A percentile compares a stretch with the other conserved stretches of the same genome.
phyloP scores from a whole-genome alignment of 441 rosid genomes.

The Aquilaria agallochum region DNA sequence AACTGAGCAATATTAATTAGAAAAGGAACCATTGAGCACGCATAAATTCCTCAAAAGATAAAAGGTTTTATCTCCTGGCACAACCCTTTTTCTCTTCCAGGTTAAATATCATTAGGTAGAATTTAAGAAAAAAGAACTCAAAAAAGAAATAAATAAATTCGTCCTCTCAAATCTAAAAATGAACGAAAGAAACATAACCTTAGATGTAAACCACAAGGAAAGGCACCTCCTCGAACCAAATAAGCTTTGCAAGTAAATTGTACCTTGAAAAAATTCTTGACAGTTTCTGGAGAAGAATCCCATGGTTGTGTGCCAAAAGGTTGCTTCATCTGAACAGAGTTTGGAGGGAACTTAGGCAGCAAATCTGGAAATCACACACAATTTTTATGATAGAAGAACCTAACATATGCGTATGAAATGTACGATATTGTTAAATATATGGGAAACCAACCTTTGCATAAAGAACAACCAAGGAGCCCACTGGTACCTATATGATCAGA shows the following conservation, averaged over 20 bases:
- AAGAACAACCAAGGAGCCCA: conserved; percentile 51
- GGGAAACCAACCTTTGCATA: conserved; percentile 72
- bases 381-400: conserved; percentile 6
- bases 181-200: too few species aligned
- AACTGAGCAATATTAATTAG: too few species aligned
- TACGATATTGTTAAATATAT: conserved; percentile 9
- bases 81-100: too few species aligned
- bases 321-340: conserved; percentile 72
- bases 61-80: too few species aligned
- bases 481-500: conserved; percentile 59
- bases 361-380: conserved; percentile 48
- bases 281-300: conserved; percentile 73
- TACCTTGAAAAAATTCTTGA: conserved; percentile 95
- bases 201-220: too few species aligned
- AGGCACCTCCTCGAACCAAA: too few species aligned
- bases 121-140: too few species aligned
- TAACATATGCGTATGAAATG: conserved; percentile 5
- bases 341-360: conserved; percentile 86
- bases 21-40: too few species aligned
- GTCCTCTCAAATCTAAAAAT: too few species aligned
- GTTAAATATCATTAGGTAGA: too few species aligned
- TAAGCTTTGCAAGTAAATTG: background rate
- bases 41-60: too few species aligned
- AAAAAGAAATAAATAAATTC: too few species aligned
- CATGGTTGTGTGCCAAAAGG: conserved; percentile 77